Evolutionary conservation across 805 yeast genomes (phyloP).

Genomic region (Candida easanensis): DNA sequence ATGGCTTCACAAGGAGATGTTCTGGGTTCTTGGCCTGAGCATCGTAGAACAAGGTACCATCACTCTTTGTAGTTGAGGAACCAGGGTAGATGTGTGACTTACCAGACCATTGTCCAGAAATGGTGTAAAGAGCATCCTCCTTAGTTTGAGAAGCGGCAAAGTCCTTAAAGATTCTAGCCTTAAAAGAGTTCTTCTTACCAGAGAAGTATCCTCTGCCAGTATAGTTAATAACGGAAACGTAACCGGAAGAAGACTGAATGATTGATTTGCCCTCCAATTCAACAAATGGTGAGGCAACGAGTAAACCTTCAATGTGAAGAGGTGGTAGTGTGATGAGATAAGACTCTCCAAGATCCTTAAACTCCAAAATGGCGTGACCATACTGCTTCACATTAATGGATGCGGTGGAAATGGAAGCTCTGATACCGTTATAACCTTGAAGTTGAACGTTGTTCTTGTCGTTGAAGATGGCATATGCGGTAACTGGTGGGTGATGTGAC

Average conservation of each 20-base stretch:
- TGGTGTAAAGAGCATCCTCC: slow-evolving; percentile 70
- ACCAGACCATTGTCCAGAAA: slow-evolving; percentile 92
- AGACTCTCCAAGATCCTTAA: slow-evolving; percentile 57
- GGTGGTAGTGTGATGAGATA: slow-evolving; percentile 90
- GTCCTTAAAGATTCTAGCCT: slow-evolving; percentile 72
- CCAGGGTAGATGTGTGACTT: slow-evolving; percentile 64
- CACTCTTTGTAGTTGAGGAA: slow-evolving; percentile 40
- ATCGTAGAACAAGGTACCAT: slow-evolving; percentile 59
- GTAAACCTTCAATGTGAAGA: slow-evolving; percentile 88
- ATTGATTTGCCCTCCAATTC: slow-evolving; percentile 88
- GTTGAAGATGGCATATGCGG: slow-evolving; percentile 85
- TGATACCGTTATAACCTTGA: slow-evolving; percentile 89
- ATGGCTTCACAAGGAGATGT: slow-evolving; percentile 70
- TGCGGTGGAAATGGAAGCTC: slow-evolving; percentile 76
- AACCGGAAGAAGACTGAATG: slow-evolving; percentile 81
- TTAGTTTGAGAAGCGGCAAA: slow-evolving; percentile 46
- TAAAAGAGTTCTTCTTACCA: slow-evolving; percentile 91
- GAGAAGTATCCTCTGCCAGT: slow-evolving; percentile 93
- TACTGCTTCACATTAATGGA: slow-evolving; percentile 84
- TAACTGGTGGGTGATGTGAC: slow-evolving; percentile 95
- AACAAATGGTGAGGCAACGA: slow-evolving; percentile 89
- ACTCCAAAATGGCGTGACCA: slow-evolving; percentile 82
- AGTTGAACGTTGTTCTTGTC: slow-evolving; percentile 63
- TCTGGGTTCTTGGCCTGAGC: slow-evolving; percentile 50
- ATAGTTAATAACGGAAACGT: slow-evolving; percentile 68